Base-by-base conservation (phyloP, 768 basidiomycete species). In the Boletus sensibilis region DNA sequence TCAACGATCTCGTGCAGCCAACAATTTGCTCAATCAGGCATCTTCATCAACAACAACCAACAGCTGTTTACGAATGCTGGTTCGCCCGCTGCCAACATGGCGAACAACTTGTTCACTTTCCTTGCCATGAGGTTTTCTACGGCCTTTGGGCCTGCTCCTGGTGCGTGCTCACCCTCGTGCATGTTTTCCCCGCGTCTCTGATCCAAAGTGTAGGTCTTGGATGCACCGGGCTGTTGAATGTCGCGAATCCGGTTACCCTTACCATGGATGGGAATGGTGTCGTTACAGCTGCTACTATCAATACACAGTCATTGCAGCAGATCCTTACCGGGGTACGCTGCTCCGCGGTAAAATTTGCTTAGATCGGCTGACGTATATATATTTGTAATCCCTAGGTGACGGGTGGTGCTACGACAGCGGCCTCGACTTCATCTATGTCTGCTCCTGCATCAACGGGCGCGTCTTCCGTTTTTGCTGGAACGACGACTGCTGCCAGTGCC, bases 41-140 rank as follows among this genome's bases (percentile, higher is more conserved):
- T 68, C 20, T 70, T 68, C 25, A 63, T 68, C 33, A 65, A 58
- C 31, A 5, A 50, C 9, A 70, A 70, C 35, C 56, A 70, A 39
- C 50, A 57, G 7, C 2, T 57, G 12, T 68, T 68, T 37, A 33
- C 57, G n/a, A 55, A 58, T 39, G 31, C 44, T 14, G 44, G 40
- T 25, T 70, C 68, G 7, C 67, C 67, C 12, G 68, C 67, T 21
- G 10, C 68, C 5, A 6, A 39, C 27, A 12, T 13, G 55, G 67
- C 66, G 9, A 68, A 56, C 12, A 68, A 63, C 31, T 35, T 68
- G 44, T 68, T 70, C 45, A 68, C 68, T 13, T 68, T 68, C 55
- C 59, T 68, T n/a, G 63, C 67, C 14, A 65, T 68, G 67, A 64
- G 67, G 44, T 70, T 68, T 41, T 68, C 68, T 2, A 34, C 41